A percentile compares a stretch with the other conserved stretches of the same genome.
Evolutionary conservation across 1,139 yeast species (phyloP).

Genomic region (Taphrina flavorubra): DNA sequence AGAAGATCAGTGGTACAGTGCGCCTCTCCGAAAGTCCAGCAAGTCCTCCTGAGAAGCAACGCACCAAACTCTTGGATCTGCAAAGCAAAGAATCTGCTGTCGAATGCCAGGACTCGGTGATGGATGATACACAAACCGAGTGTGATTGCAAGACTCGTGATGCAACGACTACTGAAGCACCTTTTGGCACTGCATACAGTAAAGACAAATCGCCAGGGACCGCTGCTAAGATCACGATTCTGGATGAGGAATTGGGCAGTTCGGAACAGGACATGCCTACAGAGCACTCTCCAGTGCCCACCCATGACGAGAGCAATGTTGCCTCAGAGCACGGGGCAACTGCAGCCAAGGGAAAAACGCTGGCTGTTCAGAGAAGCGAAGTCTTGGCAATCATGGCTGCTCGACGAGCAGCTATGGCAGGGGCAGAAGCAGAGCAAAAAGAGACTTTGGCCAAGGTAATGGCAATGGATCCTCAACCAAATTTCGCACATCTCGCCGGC

Average conservation of each 20-base stretch:
- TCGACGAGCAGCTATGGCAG: not conserved
- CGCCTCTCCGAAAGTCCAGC: not conserved
- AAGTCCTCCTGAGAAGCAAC: not conserved
- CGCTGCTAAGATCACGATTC: not conserved
- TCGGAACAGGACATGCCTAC: too few relatives aligned
- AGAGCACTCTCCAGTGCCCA: too few relatives aligned
- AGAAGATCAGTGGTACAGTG: slow-evolving; percentile 8
- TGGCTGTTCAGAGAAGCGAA: not conserved
- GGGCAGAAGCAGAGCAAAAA: slow-evolving; percentile 4
- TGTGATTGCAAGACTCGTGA: not conserved
- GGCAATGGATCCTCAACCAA: not conserved
- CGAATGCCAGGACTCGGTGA: not conserved
- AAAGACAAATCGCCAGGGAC: not conserved
- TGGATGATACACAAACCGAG: not conserved
- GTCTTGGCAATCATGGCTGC: not conserved
- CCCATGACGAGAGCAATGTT: not conserved
- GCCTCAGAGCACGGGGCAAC: not conserved
- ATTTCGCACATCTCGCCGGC: not conserved
- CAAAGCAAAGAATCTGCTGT: not conserved
- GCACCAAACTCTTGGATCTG: not conserved
- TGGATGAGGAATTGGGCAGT: too few relatives aligned
- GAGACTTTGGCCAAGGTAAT: not conserved
- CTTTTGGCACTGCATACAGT: not conserved
- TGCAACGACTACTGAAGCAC: not conserved
- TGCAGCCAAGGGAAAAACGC: not conserved